Evolutionary conservation across 1,139 yeast genomes (phyloP), one percentile per base, ranked within the genome.

Genomic region (Diutina siamensis): DNA sequence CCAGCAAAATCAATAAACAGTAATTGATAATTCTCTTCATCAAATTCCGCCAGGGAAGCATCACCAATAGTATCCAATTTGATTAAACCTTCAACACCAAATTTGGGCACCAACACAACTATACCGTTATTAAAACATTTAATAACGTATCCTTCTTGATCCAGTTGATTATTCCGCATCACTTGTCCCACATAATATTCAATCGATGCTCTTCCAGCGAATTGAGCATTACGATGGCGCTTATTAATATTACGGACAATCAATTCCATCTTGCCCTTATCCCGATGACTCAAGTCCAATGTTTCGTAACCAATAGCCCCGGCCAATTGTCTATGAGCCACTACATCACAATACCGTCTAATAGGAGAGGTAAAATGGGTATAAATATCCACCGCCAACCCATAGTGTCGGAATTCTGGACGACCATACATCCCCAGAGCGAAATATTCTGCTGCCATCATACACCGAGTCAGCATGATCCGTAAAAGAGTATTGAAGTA

Each of bases 371-470:
- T 94, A 70, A 89, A 94, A 72, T 94, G 99, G 0, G 99, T 94
- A 63, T 94, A 94, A 44, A 94, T 94, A 56, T 88, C 97, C 46
- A 92, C 89, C 1, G 99, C 99, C 50, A 94, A 73, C 60, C 99
- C 99, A 63, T 94, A 94, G 71, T 94, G 99, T 50, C 82, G 80
- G 67, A 87, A 94, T 53, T 94, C 98, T n/a, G 95, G 80, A 57
- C 86, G 86, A 7, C 95, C 86, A 57, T 74, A 86, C 15, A 84
- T 78, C n/a, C 99, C 98, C 0, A 96, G 78, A 7, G 95, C 81
- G 69, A 94, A 94, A 61, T 94, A 94, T 58, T 92, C 97, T 1
- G 99, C 99, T 2, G 98, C 96, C 84, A 88, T 86, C 98, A 94
- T 94, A 66, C 98, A 92, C 58, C 99, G 76, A 0, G 99, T 94